A percentile compares a stretch with the other conserved stretches of the same genome.
phyloP scores from a whole-genome alignment of 1,284 basidiomycete genomes.

The Ceratobasidium sp. region DNA sequence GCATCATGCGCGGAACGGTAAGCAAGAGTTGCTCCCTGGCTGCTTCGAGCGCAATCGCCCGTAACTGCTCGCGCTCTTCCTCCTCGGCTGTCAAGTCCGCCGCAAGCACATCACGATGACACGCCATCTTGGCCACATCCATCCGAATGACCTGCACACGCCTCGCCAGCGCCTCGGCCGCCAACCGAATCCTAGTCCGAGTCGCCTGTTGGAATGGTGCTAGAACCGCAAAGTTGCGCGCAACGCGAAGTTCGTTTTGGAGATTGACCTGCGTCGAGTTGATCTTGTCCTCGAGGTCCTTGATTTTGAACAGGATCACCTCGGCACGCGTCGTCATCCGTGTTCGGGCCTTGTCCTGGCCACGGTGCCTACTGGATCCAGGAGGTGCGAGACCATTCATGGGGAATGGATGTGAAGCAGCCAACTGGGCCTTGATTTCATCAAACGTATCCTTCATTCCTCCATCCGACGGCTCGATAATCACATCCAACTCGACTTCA shows the following conservation, averaged over 20 bases:
- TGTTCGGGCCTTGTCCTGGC: conserved; percentile 1
- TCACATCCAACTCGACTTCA: conserved; percentile 48
- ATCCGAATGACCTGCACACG: conserved; percentile 71
- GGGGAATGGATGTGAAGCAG: conserved; percentile 50
- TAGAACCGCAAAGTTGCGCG: conserved; percentile 81
- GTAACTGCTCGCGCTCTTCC: conserved; percentile 69
- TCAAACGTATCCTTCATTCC: conserved; percentile 76
- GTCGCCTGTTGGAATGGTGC: conserved; percentile 86
- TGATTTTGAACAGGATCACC: conserved; percentile 66
- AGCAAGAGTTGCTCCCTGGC: conserved; percentile 65
- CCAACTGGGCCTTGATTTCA: conserved; percentile 81
- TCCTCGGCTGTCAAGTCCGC: conserved; percentile 76
- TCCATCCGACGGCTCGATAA: conserved; percentile 48
- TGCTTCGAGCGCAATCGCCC: conserved; percentile 69
- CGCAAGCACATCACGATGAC: conserved; percentile 75
- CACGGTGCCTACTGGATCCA: conserved; percentile 11
- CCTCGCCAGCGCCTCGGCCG: conserved; percentile 69
- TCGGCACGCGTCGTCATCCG: conserved; percentile 56
- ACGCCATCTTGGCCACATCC: conserved; percentile 71
- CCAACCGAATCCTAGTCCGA: conserved; percentile 70
- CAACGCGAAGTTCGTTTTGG: conserved; percentile 71
- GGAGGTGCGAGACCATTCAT: conserved; percentile 29
- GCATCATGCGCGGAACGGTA: conserved; percentile 29
- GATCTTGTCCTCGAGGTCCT: conserved; percentile 67
- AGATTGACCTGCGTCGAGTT: conserved; percentile 65